phyloP scores from a whole-genome alignment of 768 basidiomycete species.

The Pleurotus platypus region DNA sequence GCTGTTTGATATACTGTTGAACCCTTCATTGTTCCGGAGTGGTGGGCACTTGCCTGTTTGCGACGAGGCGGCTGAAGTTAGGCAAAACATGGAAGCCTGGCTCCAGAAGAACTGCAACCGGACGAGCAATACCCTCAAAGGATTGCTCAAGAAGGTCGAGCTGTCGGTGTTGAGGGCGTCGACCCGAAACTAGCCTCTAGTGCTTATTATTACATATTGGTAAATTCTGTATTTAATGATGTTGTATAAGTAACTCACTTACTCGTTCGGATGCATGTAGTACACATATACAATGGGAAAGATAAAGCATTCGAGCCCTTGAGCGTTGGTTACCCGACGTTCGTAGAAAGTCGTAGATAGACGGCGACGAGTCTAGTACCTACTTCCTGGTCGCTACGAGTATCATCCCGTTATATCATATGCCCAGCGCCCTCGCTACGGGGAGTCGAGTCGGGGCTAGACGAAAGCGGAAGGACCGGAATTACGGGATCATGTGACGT shows the following conservation, averaged over 20 bases:
- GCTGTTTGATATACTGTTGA: slow-evolving; percentile 84
- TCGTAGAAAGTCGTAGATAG: too few species aligned
- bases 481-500: too few species aligned
- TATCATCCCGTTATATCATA: too few species aligned
- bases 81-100: slow-evolving; percentile 87
- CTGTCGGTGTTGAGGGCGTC: slow-evolving; percentile 39
- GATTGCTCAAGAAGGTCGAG: slow-evolving; percentile 80
- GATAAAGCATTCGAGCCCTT: too few species aligned
- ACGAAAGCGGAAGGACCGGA: too few species aligned
- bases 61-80: slow-evolving; percentile 58
- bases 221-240: neutral
- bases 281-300: neutral
- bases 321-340: too few species aligned
- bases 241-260: neutral
- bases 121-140: slow-evolving; percentile 76
- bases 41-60: slow-evolving; percentile 69
- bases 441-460: too few species aligned
- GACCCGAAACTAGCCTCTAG: slow-evolving; percentile 10
- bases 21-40: slow-evolving; percentile 59
- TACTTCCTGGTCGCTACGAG: too few species aligned
- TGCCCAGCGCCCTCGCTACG: too few species aligned
- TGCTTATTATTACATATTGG: neutral
- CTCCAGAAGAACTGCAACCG: slow-evolving; percentile 84
- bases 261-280: neutral
- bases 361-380: too few species aligned